phyloP scores from a whole-genome alignment of 1,284 basidiomycete genomes.

The Apiotrichum porosum region DNA sequence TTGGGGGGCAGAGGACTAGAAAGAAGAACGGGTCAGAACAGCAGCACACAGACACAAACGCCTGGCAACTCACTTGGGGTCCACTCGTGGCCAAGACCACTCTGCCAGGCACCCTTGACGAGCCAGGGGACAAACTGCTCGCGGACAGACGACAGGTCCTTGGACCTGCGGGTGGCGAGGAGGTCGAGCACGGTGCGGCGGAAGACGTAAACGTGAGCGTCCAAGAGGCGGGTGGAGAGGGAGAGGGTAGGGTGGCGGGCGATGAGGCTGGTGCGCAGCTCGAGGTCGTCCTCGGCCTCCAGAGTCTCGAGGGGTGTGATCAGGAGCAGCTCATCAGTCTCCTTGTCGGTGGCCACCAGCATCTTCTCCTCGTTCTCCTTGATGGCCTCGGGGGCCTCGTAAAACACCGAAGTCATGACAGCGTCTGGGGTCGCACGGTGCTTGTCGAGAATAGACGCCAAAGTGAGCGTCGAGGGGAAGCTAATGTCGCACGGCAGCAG shows the following conservation, averaged over 20 bases:
- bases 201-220: slow-evolving; percentile 88
- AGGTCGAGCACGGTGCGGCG: slow-evolving; percentile 67
- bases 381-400: slow-evolving; percentile 54
- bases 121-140: slow-evolving; percentile 88
- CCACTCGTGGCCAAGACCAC: slow-evolving; percentile 39
- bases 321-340: slow-evolving; percentile 65
- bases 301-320: slow-evolving; percentile 61
- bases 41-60: too few species aligned
- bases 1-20: slow-evolving; percentile 42
- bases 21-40: too few species aligned
- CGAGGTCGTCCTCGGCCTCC: slow-evolving; percentile 60
- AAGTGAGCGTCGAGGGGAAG: slow-evolving; percentile 64
- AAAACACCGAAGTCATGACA: slow-evolving; percentile 74
- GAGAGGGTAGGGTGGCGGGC: slow-evolving; percentile 63
- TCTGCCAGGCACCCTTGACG: slow-evolving; percentile 70
- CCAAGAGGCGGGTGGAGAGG: slow-evolving; percentile 66
- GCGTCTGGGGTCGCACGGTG: slow-evolving; percentile 70
- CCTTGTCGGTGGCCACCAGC: slow-evolving; percentile 39
- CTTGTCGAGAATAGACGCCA: slow-evolving; percentile 69
- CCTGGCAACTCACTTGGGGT: slow-evolving; percentile 34
- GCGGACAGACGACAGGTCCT: slow-evolving; percentile 67
- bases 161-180: slow-evolving; percentile 58
- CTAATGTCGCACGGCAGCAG: slow-evolving; percentile 88
- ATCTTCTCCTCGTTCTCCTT: slow-evolving; percentile 48
- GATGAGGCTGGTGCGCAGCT: slow-evolving; percentile 67